phyloP scores from a whole-genome alignment of 495 filamentous ascomycete genomes.

The Acidiella bohemica region DNA sequence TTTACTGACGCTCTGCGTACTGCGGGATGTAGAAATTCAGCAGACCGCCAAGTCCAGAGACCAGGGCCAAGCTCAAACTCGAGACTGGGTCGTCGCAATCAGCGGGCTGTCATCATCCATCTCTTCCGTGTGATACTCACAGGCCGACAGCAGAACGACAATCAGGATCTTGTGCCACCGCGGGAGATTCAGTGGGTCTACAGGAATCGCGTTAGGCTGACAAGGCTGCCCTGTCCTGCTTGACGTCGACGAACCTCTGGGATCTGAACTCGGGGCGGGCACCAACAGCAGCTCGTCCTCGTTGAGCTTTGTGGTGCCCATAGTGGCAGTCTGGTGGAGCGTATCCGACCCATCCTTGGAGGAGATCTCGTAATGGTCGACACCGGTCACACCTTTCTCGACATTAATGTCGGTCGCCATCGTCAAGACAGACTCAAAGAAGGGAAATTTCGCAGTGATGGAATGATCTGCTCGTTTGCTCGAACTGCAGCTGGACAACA shows the following conservation, averaged over 20 bases:
- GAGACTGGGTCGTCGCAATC: not conserved
- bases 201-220: not conserved
- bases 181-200: slow-evolving; percentile 15
- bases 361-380: not conserved
- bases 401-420: not conserved
- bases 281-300: not conserved
- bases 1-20: too few relatives aligned
- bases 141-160: slow-evolving; percentile 6
- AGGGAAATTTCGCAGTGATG: too few relatives aligned
- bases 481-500: too few relatives aligned
- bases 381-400: not conserved
- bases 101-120: not conserved
- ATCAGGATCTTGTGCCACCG: slow-evolving; percentile 11
- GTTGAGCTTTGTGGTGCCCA: not conserved
- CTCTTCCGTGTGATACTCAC: not conserved
- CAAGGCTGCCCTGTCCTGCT: not conserved
- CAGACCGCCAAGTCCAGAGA: slow-evolving; percentile 5
- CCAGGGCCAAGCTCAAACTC: slow-evolving; percentile 1
- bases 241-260: not conserved
- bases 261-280: not conserved
- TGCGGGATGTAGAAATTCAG: slow-evolving; percentile 3
- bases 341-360: not conserved
- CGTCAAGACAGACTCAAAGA: not conserved
- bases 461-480: too few relatives aligned
- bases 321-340: not conserved